Evolutionary conservation across 352 stramenopile species (phyloP), one percentile per base, ranked within the genome.

Genomic region (Phytophthora sp.): DNA sequence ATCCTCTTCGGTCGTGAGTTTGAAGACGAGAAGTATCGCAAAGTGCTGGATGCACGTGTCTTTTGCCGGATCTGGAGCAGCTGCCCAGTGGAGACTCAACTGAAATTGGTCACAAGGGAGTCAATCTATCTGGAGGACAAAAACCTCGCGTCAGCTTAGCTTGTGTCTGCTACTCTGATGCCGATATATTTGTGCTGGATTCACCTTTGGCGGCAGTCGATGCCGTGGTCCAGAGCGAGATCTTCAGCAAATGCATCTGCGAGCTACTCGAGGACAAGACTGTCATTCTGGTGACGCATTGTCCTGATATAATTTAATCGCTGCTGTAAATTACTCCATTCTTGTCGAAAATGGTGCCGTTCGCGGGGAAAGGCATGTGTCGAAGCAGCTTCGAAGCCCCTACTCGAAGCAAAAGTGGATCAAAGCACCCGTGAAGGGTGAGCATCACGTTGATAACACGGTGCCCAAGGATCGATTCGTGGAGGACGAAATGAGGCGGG

Each of bases 41-140:
- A 39, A 4, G 77, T 82, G 5, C 30, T 95, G 6, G 49, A 76
- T 32, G 75, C 69, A 5, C 97, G 91, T 62, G 78, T 73, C 5
- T 67, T 98, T 30, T 81, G 0, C 78, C 84, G 31, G 94, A 98
- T 60, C 62, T 98, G 18, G 69, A 68, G 6, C 62, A 95, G n/a
- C 75, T 98, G n/a, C 79, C 89, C 1, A 73, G 41, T 24, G 91
- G 94, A 11, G 94, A 99, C 64, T 8, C 55, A 43, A 98, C 92
- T 5, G 93, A 98, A 71, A 98, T 98, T 51, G 96, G 94, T n/a
- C 89, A 98, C 69, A 96, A 95, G 52, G 96, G 95, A 2, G 84
- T 99, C 5, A 99, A 95, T 50, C 69, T 99, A 10, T 96, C 71
- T 1, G 95, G 96, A 12, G 95, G 96, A 2, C 94, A 99, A 71